Percentiles rank a stretch among this genome's conserved stretches.
Evolutionary conservation across 2,329 filamentous ascomycete species (phyloP).

Genomic region (Aureobasidium subglaciale): DNA sequence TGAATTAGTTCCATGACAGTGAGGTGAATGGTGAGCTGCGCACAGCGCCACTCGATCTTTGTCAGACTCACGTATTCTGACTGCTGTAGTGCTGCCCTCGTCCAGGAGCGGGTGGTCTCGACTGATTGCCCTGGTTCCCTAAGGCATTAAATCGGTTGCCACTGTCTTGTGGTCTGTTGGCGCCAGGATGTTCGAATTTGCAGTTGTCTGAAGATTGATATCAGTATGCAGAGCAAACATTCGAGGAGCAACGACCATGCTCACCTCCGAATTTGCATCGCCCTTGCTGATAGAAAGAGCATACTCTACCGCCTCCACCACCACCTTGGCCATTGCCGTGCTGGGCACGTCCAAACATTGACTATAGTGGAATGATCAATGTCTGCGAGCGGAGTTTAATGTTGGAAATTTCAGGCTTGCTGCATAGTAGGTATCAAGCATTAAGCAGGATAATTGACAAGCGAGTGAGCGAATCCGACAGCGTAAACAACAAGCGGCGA

Average conservation of each 20-base stretch:
- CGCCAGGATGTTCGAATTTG: conserved; percentile 51
- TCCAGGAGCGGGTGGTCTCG: conserved; percentile 27
- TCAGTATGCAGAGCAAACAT: neutral
- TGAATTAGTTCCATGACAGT: too few relatives aligned
- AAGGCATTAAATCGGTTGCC: conserved; percentile 54
- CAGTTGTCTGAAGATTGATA: conserved; percentile 44
- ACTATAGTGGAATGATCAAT: neutral
- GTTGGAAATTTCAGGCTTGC: neutral
- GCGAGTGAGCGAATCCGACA: neutral
- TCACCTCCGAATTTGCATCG: conserved; percentile 59
- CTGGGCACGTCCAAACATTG: conserved; percentile 14
- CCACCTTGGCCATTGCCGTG: neutral
- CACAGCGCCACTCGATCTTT: too few relatives aligned
- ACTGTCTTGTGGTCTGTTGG: conserved; percentile 24
- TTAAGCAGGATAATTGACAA: neutral
- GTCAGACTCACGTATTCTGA: conserved; percentile 10
- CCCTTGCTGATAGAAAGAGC: conserved; percentile 59
- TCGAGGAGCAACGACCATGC: conserved; percentile 18
- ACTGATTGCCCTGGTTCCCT: conserved; percentile 23
- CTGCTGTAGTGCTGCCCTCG: conserved; percentile 30
- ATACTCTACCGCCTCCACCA: conserved; percentile 35
- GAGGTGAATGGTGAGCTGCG: too few relatives aligned
- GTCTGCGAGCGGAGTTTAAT: neutral
- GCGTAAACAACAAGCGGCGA: neutral
- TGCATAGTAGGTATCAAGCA: conserved; percentile 12